Percentiles rank a stretch among this genome's conserved stretches.
Conservation (phyloP, 2,329 filamentous ascomycete species). For the Neospermospora avenae region DNA sequence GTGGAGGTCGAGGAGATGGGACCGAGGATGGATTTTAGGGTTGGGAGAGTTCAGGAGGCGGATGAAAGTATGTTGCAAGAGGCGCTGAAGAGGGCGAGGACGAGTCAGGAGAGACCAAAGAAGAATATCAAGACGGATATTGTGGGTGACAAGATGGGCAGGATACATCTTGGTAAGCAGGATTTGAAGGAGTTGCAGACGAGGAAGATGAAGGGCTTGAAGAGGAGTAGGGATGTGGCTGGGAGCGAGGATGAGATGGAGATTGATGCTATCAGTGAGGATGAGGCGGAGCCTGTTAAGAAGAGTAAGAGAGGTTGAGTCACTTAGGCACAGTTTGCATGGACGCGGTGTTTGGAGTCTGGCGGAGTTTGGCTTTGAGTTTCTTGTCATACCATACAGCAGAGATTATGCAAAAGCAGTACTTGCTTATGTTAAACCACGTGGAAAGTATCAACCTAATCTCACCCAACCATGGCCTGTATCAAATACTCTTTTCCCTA, state of each 20-base stretch:
- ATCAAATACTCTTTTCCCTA: not conserved
- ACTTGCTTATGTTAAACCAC: not conserved
- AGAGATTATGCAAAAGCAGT: not conserved
- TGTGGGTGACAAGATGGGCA: constrained; percentile 94
- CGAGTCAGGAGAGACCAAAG: constrained; percentile 73
- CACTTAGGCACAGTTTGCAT: constrained; percentile 11
- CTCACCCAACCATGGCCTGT: not conserved
- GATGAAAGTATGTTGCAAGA: constrained; percentile 81
- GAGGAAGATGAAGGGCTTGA: constrained; percentile 98
- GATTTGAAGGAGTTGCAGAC: constrained; percentile 86
- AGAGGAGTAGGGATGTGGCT: constrained; percentile 68
- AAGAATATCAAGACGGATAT: constrained; percentile 93
- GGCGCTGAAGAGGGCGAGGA: constrained; percentile 82
- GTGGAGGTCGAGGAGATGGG: constrained; percentile 96
- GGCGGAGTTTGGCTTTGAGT: constrained; percentile 6
- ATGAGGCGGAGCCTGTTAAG: constrained; percentile 28
- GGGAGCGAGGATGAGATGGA: constrained; percentile 51
- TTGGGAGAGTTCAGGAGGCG: constrained; percentile 77
- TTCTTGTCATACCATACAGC: not conserved
- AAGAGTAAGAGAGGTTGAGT: constrained; percentile 29
- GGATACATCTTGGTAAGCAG: constrained; percentile 87
- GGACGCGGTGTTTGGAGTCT: constrained; percentile 28
- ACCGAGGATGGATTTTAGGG: constrained; percentile 84
- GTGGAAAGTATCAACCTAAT: not conserved
- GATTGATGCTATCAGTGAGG: constrained; percentile 43